These are phyloP conservation scores for Musa itinerans DNA, from an alignment of 176 grass and related monocot genomes.

Conservation along the genomic window DNA sequence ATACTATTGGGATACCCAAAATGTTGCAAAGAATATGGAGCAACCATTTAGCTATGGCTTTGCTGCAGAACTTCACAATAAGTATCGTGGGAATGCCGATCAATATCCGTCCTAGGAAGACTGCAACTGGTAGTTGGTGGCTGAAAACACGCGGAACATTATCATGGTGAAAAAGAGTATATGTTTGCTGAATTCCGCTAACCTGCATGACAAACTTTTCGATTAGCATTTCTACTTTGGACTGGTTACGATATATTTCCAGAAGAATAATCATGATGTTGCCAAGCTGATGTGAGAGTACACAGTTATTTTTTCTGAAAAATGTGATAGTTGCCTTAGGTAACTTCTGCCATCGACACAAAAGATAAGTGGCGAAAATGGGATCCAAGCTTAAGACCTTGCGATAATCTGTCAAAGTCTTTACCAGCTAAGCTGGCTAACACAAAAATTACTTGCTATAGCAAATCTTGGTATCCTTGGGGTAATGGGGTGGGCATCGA, in stretches of 20 bases:
- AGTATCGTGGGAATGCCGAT: constrained; percentile 79
- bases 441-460: background rate
- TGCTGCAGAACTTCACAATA: constrained; percentile 80
- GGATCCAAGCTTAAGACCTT: no score
- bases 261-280: no score
- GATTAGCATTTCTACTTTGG: background rate
- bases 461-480: background rate
- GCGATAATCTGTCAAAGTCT: no score
- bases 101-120: constrained; percentile 41
- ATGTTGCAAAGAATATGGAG: constrained; percentile 83
- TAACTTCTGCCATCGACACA: no score
- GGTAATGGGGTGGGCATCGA: no score
- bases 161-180: constrained; percentile 61
- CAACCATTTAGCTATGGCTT: constrained; percentile 86
- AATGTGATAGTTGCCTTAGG: no score
- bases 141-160: constrained; percentile 54
- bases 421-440: no score
- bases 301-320: no score
- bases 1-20: constrained; percentile 63
- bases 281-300: no score
- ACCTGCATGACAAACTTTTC: constrained; percentile 32
- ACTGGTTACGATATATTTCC: no score
- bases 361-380: no score
- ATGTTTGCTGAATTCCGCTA: constrained; percentile 76
- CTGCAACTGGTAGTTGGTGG: constrained; percentile 34